Base-by-base conservation (phyloP, 2,329 filamentous ascomycete species). In the Blastomyces gilchristii region DNA sequence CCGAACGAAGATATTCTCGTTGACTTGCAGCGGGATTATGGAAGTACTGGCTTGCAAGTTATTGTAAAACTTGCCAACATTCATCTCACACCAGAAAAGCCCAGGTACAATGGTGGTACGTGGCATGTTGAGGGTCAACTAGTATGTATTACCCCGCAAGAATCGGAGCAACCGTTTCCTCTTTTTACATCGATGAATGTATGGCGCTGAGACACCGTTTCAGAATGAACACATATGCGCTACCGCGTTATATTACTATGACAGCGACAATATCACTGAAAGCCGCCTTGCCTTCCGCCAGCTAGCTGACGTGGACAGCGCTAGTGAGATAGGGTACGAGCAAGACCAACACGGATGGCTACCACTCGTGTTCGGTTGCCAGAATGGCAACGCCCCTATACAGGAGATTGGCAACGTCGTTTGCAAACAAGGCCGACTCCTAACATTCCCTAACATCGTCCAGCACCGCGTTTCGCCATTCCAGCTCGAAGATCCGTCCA, bases 31-130 rank as follows among this genome's bases (percentile, higher is more conserved):
- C 54, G 68, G 22, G 62, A 71, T n/a, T 78, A 73, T 62, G 60
- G 67, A 22, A 68, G 75, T 2, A 68, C 69, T 9, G 79, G 80
- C 1, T 68, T 87, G 2, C 85, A 88, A 68, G 71, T 88, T 56
- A 86, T 87, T 56, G 81, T 87, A 58, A 87, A 87, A 69, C 77
- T 88, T 68, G 82, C 83, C 2, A 82, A 79, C 54, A 84, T 87
- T 62, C 77, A 85, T 58, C 76, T 87, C 0, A 84, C 80, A 0
- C 85, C 85, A 0, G 80, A 82, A 41, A 81, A 83, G 5, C 82
- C 85, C 0, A 68, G 71, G 0, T 87, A 85, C 66, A 71, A 71
- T 0, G 82, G 81, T 12, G 65, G 66, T 9, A 54, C 59, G 31
- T 77, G 74, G 74, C 73, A 78, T 65, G 70, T 83, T 1, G 83